Percentiles rank a stretch among this genome's conserved stretches.
These are phyloP conservation scores for Trichoderma koningiopsis DNA, from an alignment of 2,329 filamentous ascomycete species.

Conservation along the genomic window DNA sequence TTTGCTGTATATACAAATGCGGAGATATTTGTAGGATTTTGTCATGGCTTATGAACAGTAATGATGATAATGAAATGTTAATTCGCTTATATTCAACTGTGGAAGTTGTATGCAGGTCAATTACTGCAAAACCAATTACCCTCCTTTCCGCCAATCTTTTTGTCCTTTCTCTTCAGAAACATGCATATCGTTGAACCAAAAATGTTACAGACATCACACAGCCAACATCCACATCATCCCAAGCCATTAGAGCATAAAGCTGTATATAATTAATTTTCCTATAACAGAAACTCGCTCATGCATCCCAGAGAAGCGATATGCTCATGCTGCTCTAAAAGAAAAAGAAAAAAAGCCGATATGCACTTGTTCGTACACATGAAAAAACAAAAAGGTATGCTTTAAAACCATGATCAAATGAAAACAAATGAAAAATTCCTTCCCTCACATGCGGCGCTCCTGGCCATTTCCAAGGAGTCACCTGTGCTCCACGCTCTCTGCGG, in stretches of 20 bases:
- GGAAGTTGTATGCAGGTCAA: neutral
- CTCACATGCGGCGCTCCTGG: neutral
- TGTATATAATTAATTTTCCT: conserved; percentile 4
- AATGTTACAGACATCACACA: neutral
- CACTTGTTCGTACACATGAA: neutral
- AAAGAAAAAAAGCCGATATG: neutral
- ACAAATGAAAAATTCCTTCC: neutral
- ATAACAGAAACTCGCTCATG: conserved; percentile 9
- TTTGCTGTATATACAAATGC: neutral
- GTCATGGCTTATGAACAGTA: neutral
- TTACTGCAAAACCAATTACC: neutral
- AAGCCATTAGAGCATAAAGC: neutral
- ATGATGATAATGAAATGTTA: neutral
- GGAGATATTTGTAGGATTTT: too few relatives aligned
- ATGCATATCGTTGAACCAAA: neutral
- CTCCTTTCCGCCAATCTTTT: neutral
- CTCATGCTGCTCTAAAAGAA: conserved; percentile 2
- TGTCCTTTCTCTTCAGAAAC: neutral
- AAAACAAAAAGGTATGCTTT: neutral
- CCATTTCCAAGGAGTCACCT: conserved; percentile 17
- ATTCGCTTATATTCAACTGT: neutral
- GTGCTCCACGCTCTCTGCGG: conserved; percentile 5
- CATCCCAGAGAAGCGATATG: neutral
- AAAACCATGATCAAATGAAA: neutral
- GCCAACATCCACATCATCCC: neutral